Base-by-base conservation (phyloP, 306 rosid genomes). In the Rubus idaeus region DNA sequence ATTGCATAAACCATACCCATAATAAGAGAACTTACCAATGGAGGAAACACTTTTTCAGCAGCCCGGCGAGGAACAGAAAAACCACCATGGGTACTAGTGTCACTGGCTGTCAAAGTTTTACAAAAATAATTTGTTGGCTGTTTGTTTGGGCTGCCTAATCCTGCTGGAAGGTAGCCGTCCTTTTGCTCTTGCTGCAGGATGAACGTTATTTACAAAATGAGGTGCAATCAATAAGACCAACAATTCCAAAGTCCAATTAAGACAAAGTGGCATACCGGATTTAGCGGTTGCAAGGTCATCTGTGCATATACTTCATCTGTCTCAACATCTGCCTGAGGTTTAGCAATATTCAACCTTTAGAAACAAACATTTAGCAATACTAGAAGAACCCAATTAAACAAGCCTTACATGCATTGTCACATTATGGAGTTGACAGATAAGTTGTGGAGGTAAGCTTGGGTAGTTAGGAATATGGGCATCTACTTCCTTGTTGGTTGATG, bases 21-120 rank as follows among this genome's bases (percentile, higher is more conserved):
- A 46, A 55, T 63, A 39, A 39, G 53, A 41, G 60, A 49, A 47
- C 56, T 77, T 85, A 95, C 99, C 97, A 95, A 74, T 3, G 99
- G 94, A 73, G 99, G 99, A 82, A 95, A 95, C 80, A 95, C 99
- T 92, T 95, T 95, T 67, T 95, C 99, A 68, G 99, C 99, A 0
- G 99, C 99, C 18, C 99, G 91, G 64, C 99, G 99, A 84, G 99
- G 99, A 71, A 95, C 99, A 30, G 99, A 95, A 81, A 95, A 95
- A 61, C 99, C 99, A 23, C 99, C 99, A 62, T 95, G 99, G 70
- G 98, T 95, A 78, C 99, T 95, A 14, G 98, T 95, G 81, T 95
- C 98, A 80, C 98, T 95, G 62, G 98, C 99, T 61, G 97, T 95
- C 90, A 95, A 89, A 55, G 99, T 92, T 73, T 92, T 95, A 80